Evolutionary conservation across 306 rosid genomes (phyloP), one percentile per base, ranked within the genome.

Genomic region (Cucurbita maxima): DNA sequence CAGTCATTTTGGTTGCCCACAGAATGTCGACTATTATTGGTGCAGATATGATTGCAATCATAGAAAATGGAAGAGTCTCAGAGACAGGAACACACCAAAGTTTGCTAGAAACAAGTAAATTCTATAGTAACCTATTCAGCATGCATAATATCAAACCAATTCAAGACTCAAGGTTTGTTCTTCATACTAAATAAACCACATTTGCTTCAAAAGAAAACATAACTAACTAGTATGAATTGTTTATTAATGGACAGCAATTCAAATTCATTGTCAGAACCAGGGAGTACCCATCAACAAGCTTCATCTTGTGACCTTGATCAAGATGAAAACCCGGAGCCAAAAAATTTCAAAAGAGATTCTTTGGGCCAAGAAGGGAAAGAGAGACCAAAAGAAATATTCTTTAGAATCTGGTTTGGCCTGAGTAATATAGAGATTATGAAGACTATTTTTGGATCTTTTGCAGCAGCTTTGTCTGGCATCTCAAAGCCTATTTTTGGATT

Each of bases 401-500:
- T 86, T 78, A 84, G 95, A 84, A 89, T 92, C 67, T 92, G 97
- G 97, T 89, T 82, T 81, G 90, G 76, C 77, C 74, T 92, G 64
- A 79, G 53, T 68, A 81, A 73, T 79, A 79, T 75, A 71, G 96
- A 92, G 56, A 77, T 86, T 9, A 78, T 53, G 75, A 92, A 83
- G 81, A 83, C 84, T 74, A 85, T 75, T 48, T 45, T 88, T 73
- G 90, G 97, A 60, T 73, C 82, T 43, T 71, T 74, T 50, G 83
- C 81, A 54, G 84, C 81, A 62, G 82, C 82, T 79, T 82, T 85
- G 87, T 89, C 98, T 6, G 90, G 98, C 71, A 86, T 89, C 81
- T 88, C 96, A 54, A 92, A 92, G 83, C 97, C 96, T 30, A 40
- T 88, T 67, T 92, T 92, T 41, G 96, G 97, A 41, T 92, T 14